phyloP scores from a whole-genome alignment of 345 rosid genomes.

The Melaleuca alternifolia region DNA sequence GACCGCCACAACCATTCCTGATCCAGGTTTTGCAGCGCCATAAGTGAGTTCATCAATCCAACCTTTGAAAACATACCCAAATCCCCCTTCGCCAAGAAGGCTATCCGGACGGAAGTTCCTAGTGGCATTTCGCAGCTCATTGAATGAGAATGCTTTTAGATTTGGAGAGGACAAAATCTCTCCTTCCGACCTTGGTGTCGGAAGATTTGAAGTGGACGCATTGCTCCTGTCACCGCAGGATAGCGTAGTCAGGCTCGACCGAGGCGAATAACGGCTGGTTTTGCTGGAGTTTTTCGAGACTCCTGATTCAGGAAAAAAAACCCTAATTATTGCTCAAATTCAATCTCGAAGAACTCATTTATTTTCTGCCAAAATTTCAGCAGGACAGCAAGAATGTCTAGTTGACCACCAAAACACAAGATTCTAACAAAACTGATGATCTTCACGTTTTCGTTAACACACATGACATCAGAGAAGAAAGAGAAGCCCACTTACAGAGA shows the following conservation, averaged over 20 bases:
- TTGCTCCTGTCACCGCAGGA: slow-evolving; percentile 43
- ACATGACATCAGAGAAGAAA: background rate
- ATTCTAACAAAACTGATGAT: background rate
- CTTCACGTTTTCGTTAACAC: background rate
- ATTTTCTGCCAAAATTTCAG: background rate
- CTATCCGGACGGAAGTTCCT: slow-evolving; percentile 86
- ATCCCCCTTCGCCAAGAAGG: slow-evolving; percentile 96
- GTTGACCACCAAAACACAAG: background rate
- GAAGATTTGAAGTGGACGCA: slow-evolving; percentile 46
- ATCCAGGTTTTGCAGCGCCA: slow-evolving; percentile 69
- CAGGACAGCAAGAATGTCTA: background rate
- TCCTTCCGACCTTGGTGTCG: slow-evolving; percentile 84
- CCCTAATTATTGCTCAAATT: background rate
- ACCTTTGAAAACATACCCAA: slow-evolving; percentile 90
- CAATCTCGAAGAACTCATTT: background rate
- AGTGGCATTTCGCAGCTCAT: slow-evolving; percentile 76
- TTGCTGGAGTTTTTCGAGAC: slow-evolving; percentile 57
- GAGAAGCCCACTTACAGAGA: background rate
- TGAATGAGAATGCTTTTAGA: slow-evolving; percentile 71
- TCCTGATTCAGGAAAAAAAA: slow-evolving; percentile 8
- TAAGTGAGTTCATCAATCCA: slow-evolving; percentile 80
- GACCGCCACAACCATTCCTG: slow-evolving; percentile 91
- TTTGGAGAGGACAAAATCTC: slow-evolving; percentile 85
- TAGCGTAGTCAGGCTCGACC: slow-evolving; percentile 51
- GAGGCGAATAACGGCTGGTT: slow-evolving; percentile 60